phyloP scores from a whole-genome alignment of 352 stramenopile genomes.

The Pythium apleroticum region DNA sequence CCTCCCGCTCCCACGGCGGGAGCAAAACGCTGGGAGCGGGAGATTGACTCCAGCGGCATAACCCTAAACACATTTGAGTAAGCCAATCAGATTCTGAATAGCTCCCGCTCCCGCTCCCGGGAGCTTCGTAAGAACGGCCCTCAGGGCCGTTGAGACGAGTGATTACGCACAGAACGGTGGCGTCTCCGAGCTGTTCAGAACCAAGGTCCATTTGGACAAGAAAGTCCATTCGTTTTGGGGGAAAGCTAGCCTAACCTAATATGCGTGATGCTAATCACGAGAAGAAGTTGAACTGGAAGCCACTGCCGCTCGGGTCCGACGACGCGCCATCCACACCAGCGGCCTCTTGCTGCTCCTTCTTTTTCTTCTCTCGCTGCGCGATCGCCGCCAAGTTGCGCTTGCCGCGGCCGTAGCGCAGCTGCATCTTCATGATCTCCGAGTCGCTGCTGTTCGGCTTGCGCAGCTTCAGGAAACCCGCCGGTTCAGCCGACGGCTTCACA shows the following conservation, averaged over 20 bases:
- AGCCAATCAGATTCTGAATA: no score
- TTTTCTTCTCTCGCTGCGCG: constrained; percentile 47
- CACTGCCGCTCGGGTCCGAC: background rate
- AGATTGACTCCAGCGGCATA: no score
- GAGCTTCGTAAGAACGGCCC: no score
- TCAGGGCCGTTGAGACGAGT: no score
- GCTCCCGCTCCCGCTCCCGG: no score
- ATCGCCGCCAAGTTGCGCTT: constrained; percentile 53
- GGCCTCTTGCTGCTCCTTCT: constrained; percentile 21
- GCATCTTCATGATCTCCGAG: constrained; percentile 71
- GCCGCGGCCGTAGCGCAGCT: constrained; percentile 62
- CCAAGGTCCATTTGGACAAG: background rate
- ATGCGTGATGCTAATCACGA: constrained; percentile 10
- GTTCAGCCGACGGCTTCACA: background rate
- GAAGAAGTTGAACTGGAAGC: constrained; percentile 35
- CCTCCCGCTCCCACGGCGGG: no score
- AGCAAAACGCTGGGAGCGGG: no score
- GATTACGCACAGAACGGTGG: background rate
- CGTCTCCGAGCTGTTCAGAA: background rate
- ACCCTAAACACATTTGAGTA: no score
- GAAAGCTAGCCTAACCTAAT: constrained; percentile 17
- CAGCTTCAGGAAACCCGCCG: constrained; percentile 55
- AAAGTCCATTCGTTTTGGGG: background rate
- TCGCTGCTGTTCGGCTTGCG: constrained; percentile 62
- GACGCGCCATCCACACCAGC: background rate